Conservation (phyloP, 768 basidiomycete genomes). For the Mycena amicta region DNA sequence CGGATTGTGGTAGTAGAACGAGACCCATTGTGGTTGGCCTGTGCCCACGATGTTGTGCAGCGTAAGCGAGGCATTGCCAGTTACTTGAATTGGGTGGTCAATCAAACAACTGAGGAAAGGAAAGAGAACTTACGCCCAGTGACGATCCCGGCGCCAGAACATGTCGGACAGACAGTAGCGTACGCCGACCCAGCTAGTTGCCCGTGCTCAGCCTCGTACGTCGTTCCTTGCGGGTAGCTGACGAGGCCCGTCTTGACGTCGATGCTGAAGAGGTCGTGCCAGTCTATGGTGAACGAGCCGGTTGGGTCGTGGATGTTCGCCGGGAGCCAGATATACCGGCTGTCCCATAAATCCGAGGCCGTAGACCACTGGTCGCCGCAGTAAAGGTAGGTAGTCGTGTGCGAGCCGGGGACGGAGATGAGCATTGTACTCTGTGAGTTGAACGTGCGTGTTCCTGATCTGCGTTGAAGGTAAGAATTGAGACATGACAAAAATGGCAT, state of each 20-base stretch:
- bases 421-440: conserved; percentile 28
- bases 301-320: conserved; percentile 28
- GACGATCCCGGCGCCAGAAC: conserved; percentile 24
- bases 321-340: conserved; percentile 30
- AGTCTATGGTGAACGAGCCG: conserved; percentile 26
- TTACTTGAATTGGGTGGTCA: not conserved
- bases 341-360: conserved; percentile 5
- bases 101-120: not conserved
- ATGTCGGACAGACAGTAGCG: conserved; percentile 30
- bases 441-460: conserved; percentile 22
- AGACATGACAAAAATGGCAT: not conserved
- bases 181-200: conserved; percentile 23
- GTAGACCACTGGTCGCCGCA: conserved; percentile 15
- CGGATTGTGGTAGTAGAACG: conserved; percentile 32
- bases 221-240: conserved; percentile 21
- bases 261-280: conserved; percentile 29
- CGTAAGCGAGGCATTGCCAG: conserved; percentile 28
- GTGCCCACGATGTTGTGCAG: conserved; percentile 31
- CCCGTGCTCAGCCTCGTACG: conserved; percentile 28
- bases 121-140: conserved; percentile 22
- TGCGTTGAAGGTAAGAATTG: conserved; percentile 1
- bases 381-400: conserved; percentile 6
- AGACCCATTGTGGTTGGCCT: conserved; percentile 35
- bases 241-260: conserved; percentile 26
- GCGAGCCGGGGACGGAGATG: conserved; percentile 11